phyloP scores from a whole-genome alignment of 2,329 filamentous ascomycete genomes.

The Ilyonectria robusta region DNA sequence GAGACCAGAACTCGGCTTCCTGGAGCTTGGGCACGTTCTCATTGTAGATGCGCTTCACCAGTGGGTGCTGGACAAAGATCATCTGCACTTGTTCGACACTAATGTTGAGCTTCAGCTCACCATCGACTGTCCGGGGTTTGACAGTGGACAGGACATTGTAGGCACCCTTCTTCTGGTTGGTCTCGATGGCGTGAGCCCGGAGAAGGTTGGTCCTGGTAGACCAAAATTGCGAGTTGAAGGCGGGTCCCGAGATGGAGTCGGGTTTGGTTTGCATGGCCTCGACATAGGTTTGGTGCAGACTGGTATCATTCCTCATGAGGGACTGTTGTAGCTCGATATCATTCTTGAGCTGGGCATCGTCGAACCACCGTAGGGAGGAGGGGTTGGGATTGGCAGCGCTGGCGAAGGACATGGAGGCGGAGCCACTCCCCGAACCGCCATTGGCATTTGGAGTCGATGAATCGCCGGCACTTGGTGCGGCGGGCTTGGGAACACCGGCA shows the following conservation, averaged over 20 bases:
- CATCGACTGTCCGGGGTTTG: constrained; percentile 71
- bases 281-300: constrained; percentile 86
- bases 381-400: constrained; percentile 73
- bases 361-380: constrained; percentile 78
- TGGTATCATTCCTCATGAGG: constrained; percentile 84
- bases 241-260: constrained; percentile 81
- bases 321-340: constrained; percentile 91
- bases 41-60: constrained; percentile 92
- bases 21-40: constrained; percentile 88
- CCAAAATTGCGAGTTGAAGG: constrained; percentile 96
- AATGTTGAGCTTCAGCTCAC: constrained; percentile 83
- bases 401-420: constrained; percentile 84
- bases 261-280: constrained; percentile 88
- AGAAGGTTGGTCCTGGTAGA: constrained; percentile 88
- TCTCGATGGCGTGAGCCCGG: constrained; percentile 91
- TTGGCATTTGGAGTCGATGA: constrained; percentile 49
- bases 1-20: constrained; percentile 89
- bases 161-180: constrained; percentile 85
- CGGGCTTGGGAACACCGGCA: constrained; percentile 64
- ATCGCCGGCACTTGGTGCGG: constrained; percentile 49
- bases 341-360: constrained; percentile 82
- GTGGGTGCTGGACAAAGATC: constrained; percentile 92
- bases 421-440: constrained; percentile 59
- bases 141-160: constrained; percentile 96
- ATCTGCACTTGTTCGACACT: constrained; percentile 93